A percentile compares a stretch with the other conserved stretches of the same genome.
Conservation (phyloP, 169 alveolate species). For the Cryptosporidium andersoni region DNA sequence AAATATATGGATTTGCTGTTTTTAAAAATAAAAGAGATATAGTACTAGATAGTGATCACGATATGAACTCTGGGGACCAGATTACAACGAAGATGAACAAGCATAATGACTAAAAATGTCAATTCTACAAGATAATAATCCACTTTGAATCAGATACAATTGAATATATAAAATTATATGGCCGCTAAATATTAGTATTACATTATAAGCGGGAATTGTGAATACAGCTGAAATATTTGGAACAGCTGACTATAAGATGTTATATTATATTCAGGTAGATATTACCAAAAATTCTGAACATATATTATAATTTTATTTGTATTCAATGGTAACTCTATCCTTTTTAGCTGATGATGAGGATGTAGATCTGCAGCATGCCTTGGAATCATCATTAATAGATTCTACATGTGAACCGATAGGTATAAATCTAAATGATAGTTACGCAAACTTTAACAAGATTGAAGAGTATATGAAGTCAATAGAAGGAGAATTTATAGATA, state of each 20-base stretch:
- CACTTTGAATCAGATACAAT: not conserved
- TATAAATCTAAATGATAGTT: not conserved
- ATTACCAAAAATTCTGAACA: too few species aligned
- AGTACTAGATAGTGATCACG: conserved; percentile 41
- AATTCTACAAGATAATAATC: not conserved
- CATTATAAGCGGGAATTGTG: not conserved
- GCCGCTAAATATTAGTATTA: not conserved
- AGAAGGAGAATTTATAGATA: conserved; percentile 41
- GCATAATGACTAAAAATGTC: not conserved
- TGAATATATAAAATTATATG: not conserved
- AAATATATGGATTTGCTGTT: conserved; percentile 69
- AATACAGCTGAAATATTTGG: not conserved
- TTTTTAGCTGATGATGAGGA: conserved; percentile 16
- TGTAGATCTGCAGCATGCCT: conserved; percentile 48
- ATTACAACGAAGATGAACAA: not conserved
- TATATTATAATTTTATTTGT: too few species aligned
- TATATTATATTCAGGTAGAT: too few species aligned
- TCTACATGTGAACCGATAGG: not conserved
- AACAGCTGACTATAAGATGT: too few species aligned
- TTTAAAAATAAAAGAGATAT: conserved; percentile 64
- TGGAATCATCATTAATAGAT: conserved; percentile 29
- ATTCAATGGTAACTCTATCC: too few species aligned
- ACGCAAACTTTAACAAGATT: conserved; percentile 6
- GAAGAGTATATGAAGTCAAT: conserved; percentile 13
- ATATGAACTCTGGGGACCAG: not conserved